Conservation (phyloP, 192 early-diverging fungal genomes). For the Entomortierella chlamydospora region DNA sequence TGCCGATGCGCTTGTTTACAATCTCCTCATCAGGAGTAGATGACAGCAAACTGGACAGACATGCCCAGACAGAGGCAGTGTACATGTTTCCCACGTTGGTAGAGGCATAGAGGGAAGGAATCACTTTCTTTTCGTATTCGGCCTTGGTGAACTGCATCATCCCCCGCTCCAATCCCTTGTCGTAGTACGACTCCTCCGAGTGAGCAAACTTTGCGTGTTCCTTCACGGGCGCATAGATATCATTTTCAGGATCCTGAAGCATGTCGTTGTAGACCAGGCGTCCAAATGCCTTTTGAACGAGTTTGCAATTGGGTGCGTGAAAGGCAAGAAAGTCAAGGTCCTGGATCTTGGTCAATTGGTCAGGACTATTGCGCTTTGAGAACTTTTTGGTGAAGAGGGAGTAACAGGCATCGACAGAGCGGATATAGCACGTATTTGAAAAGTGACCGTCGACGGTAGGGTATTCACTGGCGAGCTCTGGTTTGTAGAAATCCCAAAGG, state of each 20-base stretch:
- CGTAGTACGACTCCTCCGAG: constrained; percentile 81
- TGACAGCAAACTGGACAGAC: constrained; percentile 85
- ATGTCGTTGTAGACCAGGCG: constrained; percentile 96
- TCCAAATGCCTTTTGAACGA: constrained; percentile 95
- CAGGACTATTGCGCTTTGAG: constrained; percentile 41
- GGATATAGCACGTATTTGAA: constrained; percentile 92
- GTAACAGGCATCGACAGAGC: constrained; percentile 92
- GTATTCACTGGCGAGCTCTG: constrained; percentile 96
- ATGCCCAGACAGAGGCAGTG: constrained; percentile 68
- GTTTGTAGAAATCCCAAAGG: constrained; percentile 99
- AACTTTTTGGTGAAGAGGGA: constrained; percentile 79
- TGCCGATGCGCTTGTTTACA: constrained; percentile 83
- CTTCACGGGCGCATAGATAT: constrained; percentile 52
- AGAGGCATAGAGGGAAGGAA: constrained; percentile 80
- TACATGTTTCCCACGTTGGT: constrained; percentile 98
- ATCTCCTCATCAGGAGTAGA: constrained; percentile 76
- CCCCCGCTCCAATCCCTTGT: constrained; percentile 93
- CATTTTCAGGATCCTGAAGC: constrained; percentile 76
- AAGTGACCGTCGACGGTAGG: constrained; percentile 97
- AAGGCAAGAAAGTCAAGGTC: constrained; percentile 87
- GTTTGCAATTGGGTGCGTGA: constrained; percentile 98
- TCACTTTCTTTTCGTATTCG: constrained; percentile 79
- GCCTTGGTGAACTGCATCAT: constrained; percentile 86
- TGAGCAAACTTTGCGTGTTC: constrained; percentile 54
- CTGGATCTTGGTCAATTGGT: constrained; percentile 56